Evolutionary conservation across 306 rosid genomes (phyloP).

Genomic region (Comarum palustre): DNA sequence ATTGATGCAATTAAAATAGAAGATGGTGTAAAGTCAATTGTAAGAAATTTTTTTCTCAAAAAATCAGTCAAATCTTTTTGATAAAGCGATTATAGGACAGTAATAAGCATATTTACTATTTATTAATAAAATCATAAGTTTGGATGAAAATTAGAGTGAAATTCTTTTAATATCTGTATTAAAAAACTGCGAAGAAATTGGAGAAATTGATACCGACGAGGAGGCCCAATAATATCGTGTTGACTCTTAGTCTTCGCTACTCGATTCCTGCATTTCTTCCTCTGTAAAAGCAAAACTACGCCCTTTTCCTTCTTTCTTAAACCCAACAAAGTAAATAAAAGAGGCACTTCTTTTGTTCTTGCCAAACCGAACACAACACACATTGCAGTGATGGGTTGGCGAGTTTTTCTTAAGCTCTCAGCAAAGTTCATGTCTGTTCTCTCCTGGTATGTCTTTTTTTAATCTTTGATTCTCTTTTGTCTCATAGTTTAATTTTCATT

Average conservation of each 20-base stretch:
- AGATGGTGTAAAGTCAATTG: no score
- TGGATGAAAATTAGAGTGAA: no score
- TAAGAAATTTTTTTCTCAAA: no score
- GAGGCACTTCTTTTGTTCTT: neutral
- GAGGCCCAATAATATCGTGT: no score
- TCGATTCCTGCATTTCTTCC: neutral
- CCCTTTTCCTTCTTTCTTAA: neutral
- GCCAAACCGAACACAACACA: neutral
- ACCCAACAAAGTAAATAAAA: neutral
- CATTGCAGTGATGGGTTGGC: slow-evolving; percentile 34
- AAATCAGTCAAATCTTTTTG: no score
- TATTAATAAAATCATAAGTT: no score
- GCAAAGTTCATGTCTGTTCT: slow-evolving; percentile 34
- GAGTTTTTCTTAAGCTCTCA: slow-evolving; percentile 22
- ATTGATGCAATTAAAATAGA: no score
- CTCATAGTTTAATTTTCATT: neutral
- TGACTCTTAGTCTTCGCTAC: neutral
- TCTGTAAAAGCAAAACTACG: neutral
- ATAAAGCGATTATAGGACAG: no score
- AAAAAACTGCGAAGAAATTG: no score
- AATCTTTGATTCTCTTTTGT: neutral
- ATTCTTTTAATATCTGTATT: no score
- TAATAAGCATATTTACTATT: no score
- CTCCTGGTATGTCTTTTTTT: slow-evolving; percentile 33
- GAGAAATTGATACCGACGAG: no score